Base-by-base conservation (phyloP, 306 rosid genomes). In the Cucurbita maxima region DNA sequence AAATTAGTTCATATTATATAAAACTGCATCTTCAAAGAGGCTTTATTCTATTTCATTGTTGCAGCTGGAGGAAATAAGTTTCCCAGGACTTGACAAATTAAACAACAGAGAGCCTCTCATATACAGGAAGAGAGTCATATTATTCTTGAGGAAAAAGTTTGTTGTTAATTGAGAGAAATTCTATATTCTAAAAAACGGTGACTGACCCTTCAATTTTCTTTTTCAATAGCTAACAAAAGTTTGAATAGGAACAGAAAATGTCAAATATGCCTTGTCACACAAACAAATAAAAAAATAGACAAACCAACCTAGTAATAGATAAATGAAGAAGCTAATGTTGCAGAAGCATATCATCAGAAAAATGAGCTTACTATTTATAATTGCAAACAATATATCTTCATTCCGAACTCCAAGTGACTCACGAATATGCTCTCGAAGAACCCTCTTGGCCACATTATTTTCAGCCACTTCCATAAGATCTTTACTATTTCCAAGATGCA, bases 401-500 rank as follows among this genome's bases (percentile, higher is more conserved):
- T 83, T 90, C 82, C 89, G 88, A 59, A 91, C 96, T 80, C 97
- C 99, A 69, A 94, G 87, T 72, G 91, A 87, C 62, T 91, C 89
- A 5, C 95, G 85, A 64, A 91, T 90, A 84, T 94, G 97, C 84
- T 94, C 99, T 63, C 91, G 88, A 62, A 94, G 93, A 82, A 89
- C 90, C 82, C 96, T 87, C 81, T 88, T 94, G 58, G 97, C 89
- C 36, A 89, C 86, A 82, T 82, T 79, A 83, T 88, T 88, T 78
- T 94, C 99, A 57, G 99, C 95, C 64, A 94, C 90, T 79, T 91
- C 99, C 90, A 84, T 94, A 36, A 94, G 91, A 55, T 94, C 99
- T 80, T 91, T 94, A 87, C 99, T 94, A 89, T 94, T 94, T 76
- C 99, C 99, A 71, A 91, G 96, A 83, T 91, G 99, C 75, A 94